A percentile compares a stretch with the other conserved stretches of the same genome.
Evolutionary conservation across 2,329 filamentous ascomycete species (phyloP).

Genomic region (Trichoderma breve): DNA sequence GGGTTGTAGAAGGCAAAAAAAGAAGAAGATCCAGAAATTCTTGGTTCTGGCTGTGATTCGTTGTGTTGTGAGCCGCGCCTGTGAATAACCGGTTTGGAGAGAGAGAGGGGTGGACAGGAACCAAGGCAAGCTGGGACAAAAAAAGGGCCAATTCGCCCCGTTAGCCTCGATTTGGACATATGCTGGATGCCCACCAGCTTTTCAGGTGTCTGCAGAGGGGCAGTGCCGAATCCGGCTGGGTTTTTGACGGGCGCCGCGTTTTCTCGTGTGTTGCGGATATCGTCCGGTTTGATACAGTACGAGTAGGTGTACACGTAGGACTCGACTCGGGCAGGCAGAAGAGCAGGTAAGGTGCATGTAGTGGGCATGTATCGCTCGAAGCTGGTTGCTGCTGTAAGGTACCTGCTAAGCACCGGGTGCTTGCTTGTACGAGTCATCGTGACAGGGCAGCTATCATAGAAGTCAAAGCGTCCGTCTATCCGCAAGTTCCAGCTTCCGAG

Average conservation of each 20-base stretch:
- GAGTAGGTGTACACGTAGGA: background rate
- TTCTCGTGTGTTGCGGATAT: background rate
- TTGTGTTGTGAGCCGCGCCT: background rate
- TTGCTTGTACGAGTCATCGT: background rate
- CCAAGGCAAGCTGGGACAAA: background rate
- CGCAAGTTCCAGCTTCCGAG: background rate
- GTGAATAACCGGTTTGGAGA: background rate
- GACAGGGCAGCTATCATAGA: background rate
- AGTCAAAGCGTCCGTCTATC: background rate
- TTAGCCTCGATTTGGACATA: background rate
- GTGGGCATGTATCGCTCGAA: background rate
- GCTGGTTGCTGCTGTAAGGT: background rate
- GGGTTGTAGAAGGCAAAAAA: background rate
- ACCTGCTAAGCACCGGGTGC: too few relatives aligned
- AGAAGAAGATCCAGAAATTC: background rate
- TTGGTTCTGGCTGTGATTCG: background rate
- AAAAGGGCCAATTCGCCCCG: background rate
- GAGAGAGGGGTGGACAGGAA: background rate
- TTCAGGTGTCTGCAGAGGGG: background rate
- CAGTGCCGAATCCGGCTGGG: conserved; percentile 1
- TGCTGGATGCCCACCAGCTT: background rate
- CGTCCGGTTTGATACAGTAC: background rate
- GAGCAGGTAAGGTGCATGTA: too few relatives aligned
- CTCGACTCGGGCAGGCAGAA: background rate
- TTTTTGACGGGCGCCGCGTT: background rate